Percentiles rank a stretch among this genome's conserved stretches.
phyloP scores from a whole-genome alignment of 306 rosid species.

The Pachyrhizus erosus region DNA sequence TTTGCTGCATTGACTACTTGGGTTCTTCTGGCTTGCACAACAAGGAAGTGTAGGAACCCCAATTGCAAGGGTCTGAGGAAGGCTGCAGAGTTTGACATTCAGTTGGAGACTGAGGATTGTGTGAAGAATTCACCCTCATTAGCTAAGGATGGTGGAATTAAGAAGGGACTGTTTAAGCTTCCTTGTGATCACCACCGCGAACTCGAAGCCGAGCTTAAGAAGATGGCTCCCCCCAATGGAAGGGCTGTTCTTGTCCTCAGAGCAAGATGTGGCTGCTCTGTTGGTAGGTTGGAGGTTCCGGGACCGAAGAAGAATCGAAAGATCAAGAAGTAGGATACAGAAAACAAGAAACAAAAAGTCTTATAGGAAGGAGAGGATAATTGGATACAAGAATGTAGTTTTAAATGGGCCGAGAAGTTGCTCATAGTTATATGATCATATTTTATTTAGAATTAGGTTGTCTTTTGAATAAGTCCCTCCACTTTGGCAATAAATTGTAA shows the following conservation, averaged over 20 bases:
- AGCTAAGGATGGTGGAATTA: conserved; percentile 65
- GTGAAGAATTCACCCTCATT: conserved; percentile 71
- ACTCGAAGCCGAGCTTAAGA: conserved; percentile 86
- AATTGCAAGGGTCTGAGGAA: conserved; percentile 81
- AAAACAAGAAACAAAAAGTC: not conserved
- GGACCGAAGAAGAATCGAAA: conserved; percentile 73
- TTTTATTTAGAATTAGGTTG: conserved; percentile 51
- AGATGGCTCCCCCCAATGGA: conserved; percentile 95
- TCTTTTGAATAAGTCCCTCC: conserved; percentile 67
- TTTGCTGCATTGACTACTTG: conserved; percentile 75
- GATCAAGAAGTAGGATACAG: conserved; percentile 75
- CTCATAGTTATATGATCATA: conserved; percentile 48
- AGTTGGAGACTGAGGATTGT: conserved; percentile 93
- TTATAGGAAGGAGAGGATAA: conserved; percentile 30
- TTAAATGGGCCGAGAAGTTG: conserved; percentile 50
- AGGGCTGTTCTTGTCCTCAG: conserved; percentile 84
- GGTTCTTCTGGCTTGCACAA: conserved; percentile 63
- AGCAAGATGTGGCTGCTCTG: conserved; percentile 93
- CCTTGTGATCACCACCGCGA: conserved; percentile 89
- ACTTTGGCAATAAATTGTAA: conserved; percentile 59
- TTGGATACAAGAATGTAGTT: conserved; percentile 49
- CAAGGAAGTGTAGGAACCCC: conserved; percentile 82
- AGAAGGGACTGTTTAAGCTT: conserved; percentile 80
- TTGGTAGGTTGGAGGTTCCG: conserved; percentile 96
- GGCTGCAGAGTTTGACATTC: conserved; percentile 90